A percentile compares a stretch with the other conserved stretches of the same genome.
phyloP scores from a whole-genome alignment of 768 basidiomycete species.

The Serendipita vermifera region DNA sequence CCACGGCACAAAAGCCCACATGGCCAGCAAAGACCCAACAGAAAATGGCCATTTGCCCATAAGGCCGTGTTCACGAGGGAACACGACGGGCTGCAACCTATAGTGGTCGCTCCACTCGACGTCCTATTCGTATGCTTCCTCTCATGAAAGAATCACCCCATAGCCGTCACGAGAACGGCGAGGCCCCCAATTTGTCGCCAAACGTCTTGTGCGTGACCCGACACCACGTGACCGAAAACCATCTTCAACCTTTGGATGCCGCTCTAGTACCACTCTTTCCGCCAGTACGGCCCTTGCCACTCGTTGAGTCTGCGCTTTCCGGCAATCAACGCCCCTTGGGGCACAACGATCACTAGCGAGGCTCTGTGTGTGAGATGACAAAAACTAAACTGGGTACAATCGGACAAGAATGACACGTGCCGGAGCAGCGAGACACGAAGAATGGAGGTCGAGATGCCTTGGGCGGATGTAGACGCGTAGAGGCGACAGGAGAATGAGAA shows the following conservation, averaged over 20 bases:
- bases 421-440: neutral
- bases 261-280: neutral
- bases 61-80: neutral
- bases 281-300: neutral
- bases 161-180: too few relatives aligned
- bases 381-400: neutral
- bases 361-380: neutral
- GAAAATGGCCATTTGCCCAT: conserved; percentile 5
- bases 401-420: neutral
- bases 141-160: neutral
- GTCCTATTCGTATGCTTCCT: neutral
- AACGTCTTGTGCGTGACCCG: neutral
- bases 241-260: neutral
- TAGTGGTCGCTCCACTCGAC: neutral
- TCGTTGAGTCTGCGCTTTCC: conserved; percentile 4
- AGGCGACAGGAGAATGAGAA: neutral
- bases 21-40: neutral
- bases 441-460: neutral
- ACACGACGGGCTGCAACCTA: neutral
- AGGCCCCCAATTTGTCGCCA: too few relatives aligned
- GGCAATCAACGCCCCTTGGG: neutral
- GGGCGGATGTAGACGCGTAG: neutral
- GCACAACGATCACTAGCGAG: conserved; percentile 1
- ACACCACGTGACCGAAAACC: neutral
- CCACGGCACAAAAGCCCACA: neutral